Evolutionary conservation across 257 asterid genomes (phyloP).

Genomic region (Misopates orontium): DNA sequence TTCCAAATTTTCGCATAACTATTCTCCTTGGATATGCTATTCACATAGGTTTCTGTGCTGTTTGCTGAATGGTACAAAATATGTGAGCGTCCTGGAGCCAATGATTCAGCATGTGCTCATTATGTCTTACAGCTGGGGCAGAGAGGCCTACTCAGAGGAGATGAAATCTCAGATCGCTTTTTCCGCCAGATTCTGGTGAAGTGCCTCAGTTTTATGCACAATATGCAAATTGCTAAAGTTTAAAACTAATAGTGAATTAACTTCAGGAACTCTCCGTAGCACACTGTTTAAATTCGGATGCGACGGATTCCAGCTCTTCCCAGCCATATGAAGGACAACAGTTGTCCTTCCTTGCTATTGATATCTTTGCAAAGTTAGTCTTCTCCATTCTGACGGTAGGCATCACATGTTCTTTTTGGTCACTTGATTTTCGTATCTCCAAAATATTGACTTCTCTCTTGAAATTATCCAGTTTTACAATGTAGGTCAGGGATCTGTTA

Average conservation of each 20-base stretch:
- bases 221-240: too few species aligned
- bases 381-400: constrained; percentile 84
- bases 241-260: too few species aligned
- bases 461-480: constrained; percentile 67
- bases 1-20: background rate
- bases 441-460: constrained; percentile 29
- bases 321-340: too few species aligned
- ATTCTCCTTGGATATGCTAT: constrained; percentile 11
- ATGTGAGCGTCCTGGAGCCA: constrained; percentile 83
- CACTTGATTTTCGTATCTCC: constrained; percentile 2
- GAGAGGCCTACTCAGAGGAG: constrained; percentile 86
- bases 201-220: background rate
- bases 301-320: constrained; percentile 57
- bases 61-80: constrained; percentile 87
- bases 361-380: constrained; percentile 78
- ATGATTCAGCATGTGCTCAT: constrained; percentile 70
- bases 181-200: constrained; percentile 77
- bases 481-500: constrained; percentile 70
- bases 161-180: constrained; percentile 81
- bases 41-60: constrained; percentile 59
- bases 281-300: constrained; percentile 83
- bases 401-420: constrained; percentile 18
- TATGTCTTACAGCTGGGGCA: constrained; percentile 68
- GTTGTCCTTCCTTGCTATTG: constrained; percentile 91
- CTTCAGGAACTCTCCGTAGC: constrained; percentile 88